phyloP scores from a whole-genome alignment of 129 eudicot genomes.

The Artemisia argyi region DNA sequence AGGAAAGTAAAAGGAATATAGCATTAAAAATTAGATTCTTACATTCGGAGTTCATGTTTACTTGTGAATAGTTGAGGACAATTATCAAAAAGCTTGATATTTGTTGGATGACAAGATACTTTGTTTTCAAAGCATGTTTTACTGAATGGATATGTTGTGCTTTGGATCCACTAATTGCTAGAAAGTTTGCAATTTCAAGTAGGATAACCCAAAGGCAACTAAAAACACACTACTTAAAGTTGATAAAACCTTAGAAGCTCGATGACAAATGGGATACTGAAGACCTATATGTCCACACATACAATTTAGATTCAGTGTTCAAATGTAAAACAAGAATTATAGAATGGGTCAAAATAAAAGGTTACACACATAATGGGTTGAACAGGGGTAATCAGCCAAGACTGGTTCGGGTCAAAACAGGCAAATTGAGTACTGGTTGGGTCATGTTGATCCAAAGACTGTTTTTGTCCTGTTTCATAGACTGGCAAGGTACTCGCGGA shows the following conservation, averaged over 20 bases:
- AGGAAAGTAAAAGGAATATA: conserved; percentile 4
- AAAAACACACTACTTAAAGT: neutral
- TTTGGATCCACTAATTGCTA: neutral
- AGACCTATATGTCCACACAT: neutral
- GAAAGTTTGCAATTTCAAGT: neutral
- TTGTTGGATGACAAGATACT: neutral
- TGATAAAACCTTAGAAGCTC: neutral
- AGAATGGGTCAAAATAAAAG: no score
- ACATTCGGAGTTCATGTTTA: no score
- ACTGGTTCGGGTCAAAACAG: neutral
- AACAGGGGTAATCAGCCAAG: no score
- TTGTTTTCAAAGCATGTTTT: neutral
- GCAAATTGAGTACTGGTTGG: neutral
- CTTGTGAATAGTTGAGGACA: neutral
- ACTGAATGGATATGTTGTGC: neutral
- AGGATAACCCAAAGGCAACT: neutral
- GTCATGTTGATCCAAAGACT: neutral
- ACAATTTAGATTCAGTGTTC: neutral
- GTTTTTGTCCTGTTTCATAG: neutral
- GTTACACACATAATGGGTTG: no score
- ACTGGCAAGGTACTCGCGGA: neutral
- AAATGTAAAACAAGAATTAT: neutral
- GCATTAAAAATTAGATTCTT: neutral
- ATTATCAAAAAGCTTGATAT: neutral
- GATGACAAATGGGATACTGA: no score